These are phyloP conservation scores for Auricularia cornea DNA, from an alignment of 768 basidiomycete species.

Conservation along the genomic window DNA sequence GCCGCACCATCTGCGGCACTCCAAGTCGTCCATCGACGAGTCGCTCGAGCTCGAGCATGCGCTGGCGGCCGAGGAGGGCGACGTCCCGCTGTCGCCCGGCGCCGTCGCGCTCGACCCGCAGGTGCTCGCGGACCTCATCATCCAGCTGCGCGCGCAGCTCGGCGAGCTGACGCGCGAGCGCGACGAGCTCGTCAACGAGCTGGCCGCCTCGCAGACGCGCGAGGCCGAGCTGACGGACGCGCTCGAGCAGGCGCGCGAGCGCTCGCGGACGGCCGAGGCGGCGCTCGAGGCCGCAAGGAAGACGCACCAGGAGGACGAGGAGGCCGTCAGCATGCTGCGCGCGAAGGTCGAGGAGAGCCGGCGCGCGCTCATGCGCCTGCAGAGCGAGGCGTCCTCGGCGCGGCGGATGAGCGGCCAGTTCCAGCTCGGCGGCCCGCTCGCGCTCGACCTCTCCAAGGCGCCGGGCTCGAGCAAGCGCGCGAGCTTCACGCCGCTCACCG, in stretches of 20 bases:
- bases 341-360: slow-evolving; percentile 85
- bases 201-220: slow-evolving; percentile 42
- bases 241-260: slow-evolving; percentile 34
- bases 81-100: not conserved
- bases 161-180: slow-evolving; percentile 60
- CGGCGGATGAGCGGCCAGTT: slow-evolving; percentile 42
- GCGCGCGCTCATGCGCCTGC: slow-evolving; percentile 79
- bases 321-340: slow-evolving; percentile 65
- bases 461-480: slow-evolving; percentile 53
- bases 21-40: slow-evolving; percentile 47
- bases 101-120: slow-evolving; percentile 53
- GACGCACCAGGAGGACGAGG: slow-evolving; percentile 56
- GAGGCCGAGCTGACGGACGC: slow-evolving; percentile 59
- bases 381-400: slow-evolving; percentile 48
- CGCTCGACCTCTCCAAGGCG: slow-evolving; percentile 44
- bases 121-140: slow-evolving; percentile 68
- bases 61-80: slow-evolving; percentile 32
- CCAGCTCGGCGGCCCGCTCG: slow-evolving; percentile 27
- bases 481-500: slow-evolving; percentile 67
- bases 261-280: slow-evolving; percentile 11
- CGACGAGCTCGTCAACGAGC: slow-evolving; percentile 49
- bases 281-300: slow-evolving; percentile 17
- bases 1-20: not conserved
- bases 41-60: slow-evolving; percentile 73
- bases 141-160: slow-evolving; percentile 59